Evolutionary conservation across 2,329 filamentous ascomycete genomes (phyloP), one percentile per base, ranked within the genome.

Genomic region (Thelonectria blattea): DNA sequence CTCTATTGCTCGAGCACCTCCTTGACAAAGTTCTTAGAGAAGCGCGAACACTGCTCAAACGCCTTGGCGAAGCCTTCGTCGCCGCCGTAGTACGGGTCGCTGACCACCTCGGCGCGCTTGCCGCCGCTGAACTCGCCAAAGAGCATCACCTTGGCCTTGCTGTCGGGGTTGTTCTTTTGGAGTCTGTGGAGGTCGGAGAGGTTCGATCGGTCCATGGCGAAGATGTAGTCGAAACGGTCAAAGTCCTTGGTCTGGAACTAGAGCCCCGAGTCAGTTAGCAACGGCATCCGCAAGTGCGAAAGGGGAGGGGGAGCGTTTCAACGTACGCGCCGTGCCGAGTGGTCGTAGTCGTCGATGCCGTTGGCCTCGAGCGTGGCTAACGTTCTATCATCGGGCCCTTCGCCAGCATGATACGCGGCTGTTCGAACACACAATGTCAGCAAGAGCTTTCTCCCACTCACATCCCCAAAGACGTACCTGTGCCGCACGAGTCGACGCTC

Each of bases 81-180:
- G 12, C 87, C 92, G n/a, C 92, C 93, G 75, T 98, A 98, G 78
- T 98, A 99, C 14, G 95, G 95, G 75, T 98, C 95, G 60, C 85
- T 81, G 9, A 97, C 88, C 49, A 91, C 84, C 79, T 97, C 91
- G 18, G 84, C 82, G 68, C 78, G 85, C 60, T 69, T 71, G 34
- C 80, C 85, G 4, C 90, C 91, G 71, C 91, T 93, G 69, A 82
- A 88, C 71, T 93, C 90, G 32, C 95, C 95, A 79, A 95, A 98
- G 50, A 98, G 78, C 82, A 91, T 89, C 54, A 96, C 86, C 72
- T 85, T 83, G 4, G 86, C 87, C 73, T 85, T 86, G 32, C 81
- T 75, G 34, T 84, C 81, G n/a, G 83, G 79, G 66, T 84, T 85
- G 66, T 85, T 81, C 60, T 82, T 79, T 65, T 86, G 80, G 72